Percentiles rank a stretch among this genome's conserved stretches.
phyloP scores from a whole-genome alignment of 139 green algal genomes.

The Dunaliella primolecta region DNA sequence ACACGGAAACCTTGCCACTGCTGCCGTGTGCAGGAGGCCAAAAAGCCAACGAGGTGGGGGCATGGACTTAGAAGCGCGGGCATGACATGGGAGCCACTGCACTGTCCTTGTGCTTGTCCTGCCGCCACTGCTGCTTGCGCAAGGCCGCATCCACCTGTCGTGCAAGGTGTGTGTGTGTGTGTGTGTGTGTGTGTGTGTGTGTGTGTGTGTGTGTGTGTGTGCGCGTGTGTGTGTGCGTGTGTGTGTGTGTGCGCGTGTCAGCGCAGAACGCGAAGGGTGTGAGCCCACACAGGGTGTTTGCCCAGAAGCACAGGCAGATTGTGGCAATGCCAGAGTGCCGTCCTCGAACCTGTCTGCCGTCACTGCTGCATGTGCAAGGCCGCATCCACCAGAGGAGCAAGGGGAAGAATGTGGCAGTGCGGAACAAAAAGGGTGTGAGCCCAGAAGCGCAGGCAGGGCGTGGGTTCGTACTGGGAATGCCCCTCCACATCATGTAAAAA shows the following conservation, averaged over 20 bases:
- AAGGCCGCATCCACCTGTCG: background rate
- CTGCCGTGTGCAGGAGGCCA: too few relatives aligned
- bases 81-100: constrained; percentile 48
- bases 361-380: background rate
- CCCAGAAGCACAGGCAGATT: background rate
- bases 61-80: constrained; percentile 57
- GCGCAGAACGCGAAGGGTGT: too few relatives aligned
- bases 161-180: background rate
- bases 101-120: constrained; percentile 8
- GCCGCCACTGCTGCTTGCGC: background rate
- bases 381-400: background rate
- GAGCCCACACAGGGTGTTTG: background rate
- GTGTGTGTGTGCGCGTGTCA: background rate
- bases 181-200: background rate
- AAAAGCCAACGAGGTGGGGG: background rate
- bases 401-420: too few relatives aligned
- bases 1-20: background rate
- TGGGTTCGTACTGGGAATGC: too few relatives aligned
- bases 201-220: background rate
- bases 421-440: too few relatives aligned
- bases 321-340: background rate
- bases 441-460: background rate
- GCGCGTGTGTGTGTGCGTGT: background rate
- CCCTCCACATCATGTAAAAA: too few relatives aligned
- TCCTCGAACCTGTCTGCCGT: background rate